phyloP scores from a whole-genome alignment of 257 asterid genomes.

The Primulina eburnea region DNA sequence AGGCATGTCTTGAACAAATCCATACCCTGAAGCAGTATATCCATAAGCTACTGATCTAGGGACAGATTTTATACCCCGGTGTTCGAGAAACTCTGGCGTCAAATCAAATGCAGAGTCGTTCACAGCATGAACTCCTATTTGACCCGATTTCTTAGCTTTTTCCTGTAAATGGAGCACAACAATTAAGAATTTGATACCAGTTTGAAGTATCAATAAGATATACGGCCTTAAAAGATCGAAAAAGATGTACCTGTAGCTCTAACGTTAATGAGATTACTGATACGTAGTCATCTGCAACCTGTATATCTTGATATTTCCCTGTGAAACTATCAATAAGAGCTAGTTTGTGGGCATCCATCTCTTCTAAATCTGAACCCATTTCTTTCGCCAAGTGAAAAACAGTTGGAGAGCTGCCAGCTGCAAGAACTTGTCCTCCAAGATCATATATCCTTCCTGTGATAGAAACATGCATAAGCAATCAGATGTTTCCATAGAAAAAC shows the following conservation, averaged over 20 bases:
- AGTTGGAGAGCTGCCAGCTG: conserved; percentile 82
- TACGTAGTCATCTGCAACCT: conserved; percentile 79
- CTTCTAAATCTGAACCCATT: conserved; percentile 60
- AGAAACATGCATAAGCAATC: neutral
- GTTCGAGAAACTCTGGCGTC: conserved; percentile 62
- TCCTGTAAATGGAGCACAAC: conserved; percentile 41
- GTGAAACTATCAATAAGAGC: conserved; percentile 64
- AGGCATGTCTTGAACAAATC: conserved; percentile 79
- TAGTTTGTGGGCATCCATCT: conserved; percentile 67
- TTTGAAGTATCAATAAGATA: neutral
- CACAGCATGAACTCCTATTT: conserved; percentile 65
- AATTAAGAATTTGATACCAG: neutral
- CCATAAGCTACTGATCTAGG: conserved; percentile 84
- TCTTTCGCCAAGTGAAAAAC: conserved; percentile 70
- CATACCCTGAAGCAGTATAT: conserved; percentile 85
- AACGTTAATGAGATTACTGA: conserved; percentile 66
- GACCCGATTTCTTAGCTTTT: conserved; percentile 61
- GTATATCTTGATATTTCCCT: conserved; percentile 63
- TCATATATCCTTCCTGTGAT: conserved; percentile 67
- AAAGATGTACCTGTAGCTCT: conserved; percentile 65
- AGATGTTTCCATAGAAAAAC: neutral
- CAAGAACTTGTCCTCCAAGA: conserved; percentile 91
- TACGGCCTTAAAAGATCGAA: neutral
- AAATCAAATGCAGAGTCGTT: conserved; percentile 57
- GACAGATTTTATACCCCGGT: conserved; percentile 48